A percentile compares a stretch with the other conserved stretches of the same genome.
Conservation (phyloP, 108 stramenopile genomes). For the Cyclostephanos invisitatus region DNA sequence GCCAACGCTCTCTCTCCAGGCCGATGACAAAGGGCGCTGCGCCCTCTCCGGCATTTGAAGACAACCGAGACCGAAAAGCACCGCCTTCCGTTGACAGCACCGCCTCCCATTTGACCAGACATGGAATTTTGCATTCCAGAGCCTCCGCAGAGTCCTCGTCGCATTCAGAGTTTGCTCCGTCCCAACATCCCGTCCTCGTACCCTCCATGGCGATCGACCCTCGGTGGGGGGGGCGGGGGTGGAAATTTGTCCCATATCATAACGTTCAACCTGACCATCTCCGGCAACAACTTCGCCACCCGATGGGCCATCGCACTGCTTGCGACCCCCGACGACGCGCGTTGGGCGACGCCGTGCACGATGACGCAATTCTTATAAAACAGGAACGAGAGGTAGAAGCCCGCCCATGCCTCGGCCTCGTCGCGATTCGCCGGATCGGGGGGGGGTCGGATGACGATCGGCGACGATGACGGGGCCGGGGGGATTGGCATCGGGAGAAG, state of each 20-base stretch:
- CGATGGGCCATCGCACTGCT: constrained; percentile 73
- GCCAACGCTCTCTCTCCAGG: no score
- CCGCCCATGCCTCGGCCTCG: constrained; percentile 58
- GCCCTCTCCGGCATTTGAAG: no score
- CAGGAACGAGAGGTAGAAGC: constrained; percentile 83
- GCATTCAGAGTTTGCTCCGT: not conserved
- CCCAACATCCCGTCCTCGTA: not conserved
- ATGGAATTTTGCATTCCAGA: no score
- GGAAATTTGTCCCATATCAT: constrained; percentile 54
- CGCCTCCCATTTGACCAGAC: no score
- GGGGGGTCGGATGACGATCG: not conserved
- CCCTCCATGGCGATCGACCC: not conserved
- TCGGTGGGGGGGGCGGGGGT: constrained; percentile 51
- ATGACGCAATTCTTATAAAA: constrained; percentile 96
- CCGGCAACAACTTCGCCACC: constrained; percentile 73
- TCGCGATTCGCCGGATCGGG: not conserved
- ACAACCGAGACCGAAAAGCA: no score
- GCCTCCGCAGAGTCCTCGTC: not conserved
- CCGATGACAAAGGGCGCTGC: no score
- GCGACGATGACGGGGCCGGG: not conserved
- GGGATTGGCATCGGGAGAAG: not conserved
- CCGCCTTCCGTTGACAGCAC: no score
- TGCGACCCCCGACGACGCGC: constrained; percentile 81
- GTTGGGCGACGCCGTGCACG: constrained; percentile 93
- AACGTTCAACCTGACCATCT: constrained; percentile 57